Conservation (phyloP, 1,284 basidiomycete genomes). For the Moniliophthora roreri region DNA sequence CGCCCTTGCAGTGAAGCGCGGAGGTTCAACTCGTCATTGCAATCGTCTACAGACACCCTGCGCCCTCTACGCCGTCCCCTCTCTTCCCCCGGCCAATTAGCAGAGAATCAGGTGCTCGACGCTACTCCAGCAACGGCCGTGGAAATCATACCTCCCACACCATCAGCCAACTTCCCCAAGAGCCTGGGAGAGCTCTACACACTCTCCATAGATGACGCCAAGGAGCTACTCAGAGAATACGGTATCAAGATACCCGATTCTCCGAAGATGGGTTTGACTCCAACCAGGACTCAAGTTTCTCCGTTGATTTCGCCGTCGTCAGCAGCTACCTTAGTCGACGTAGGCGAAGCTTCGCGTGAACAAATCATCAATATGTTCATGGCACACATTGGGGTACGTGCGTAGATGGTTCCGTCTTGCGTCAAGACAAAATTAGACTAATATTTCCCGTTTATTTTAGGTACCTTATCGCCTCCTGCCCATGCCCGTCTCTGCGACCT, state of each 20-base stretch:
- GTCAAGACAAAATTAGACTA: neutral
- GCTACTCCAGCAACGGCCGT: neutral
- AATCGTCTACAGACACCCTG: slow-evolving; percentile 39
- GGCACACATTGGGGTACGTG: slow-evolving; percentile 46
- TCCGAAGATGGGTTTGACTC: neutral
- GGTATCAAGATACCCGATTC: neutral
- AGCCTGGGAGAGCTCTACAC: slow-evolving; percentile 4
- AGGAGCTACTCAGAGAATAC: slow-evolving; percentile 2
- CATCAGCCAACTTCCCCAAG: slow-evolving; percentile 23
- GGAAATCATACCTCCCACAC: slow-evolving; percentile 17
- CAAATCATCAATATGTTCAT: slow-evolving; percentile 44
- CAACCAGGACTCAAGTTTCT: neutral
- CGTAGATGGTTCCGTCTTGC: slow-evolving; percentile 14
- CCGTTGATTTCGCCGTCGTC: neutral
- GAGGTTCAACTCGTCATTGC: slow-evolving; percentile 44
- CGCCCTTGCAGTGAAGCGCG: slow-evolving; percentile 44
- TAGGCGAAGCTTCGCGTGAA: slow-evolving; percentile 21
- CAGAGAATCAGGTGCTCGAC: slow-evolving; percentile 22
- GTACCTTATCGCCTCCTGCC: slow-evolving; percentile 2
- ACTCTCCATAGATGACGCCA: neutral
- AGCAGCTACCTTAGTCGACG: neutral
- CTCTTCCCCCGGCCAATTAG: slow-evolving; percentile 36
- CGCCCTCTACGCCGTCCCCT: slow-evolving; percentile 46
- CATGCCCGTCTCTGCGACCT: slow-evolving; percentile 1
- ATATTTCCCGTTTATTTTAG: neutral